Evolutionary conservation across 495 filamentous ascomycete species (phyloP), one percentile per base, ranked within the genome.

Genomic region (Xylaria venustula): DNA sequence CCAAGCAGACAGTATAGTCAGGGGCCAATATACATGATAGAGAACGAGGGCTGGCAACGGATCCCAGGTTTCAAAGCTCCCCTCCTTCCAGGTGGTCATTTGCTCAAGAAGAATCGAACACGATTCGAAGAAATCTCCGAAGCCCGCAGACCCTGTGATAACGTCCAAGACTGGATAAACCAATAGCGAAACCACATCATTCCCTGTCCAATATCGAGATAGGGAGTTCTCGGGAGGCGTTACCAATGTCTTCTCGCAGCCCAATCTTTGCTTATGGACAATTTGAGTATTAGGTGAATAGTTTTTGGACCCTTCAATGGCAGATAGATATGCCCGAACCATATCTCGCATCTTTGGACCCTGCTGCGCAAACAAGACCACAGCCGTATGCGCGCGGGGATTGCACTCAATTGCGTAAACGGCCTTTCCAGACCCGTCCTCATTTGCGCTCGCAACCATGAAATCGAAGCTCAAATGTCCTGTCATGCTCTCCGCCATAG

Each of bases 401-500:
- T 88, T 88, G 63, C 86, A 88, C 61, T 86, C 83, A 61, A 87
- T 87, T 2, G 85, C 79, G 54, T 81, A 81, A 11, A 88, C 55
- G 19, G 67, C 47, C n/a, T 54, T 64, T 52, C 71, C 63, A 15
- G 57, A 66, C 45, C 64, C 62, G 7, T 44, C 23, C 25, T 19
- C 46, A 2, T 28, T 51, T 11, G 26, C 17, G 23, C 17, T 48
- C 2, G 53, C 50, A 7, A 89, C 80, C 62, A 90, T 72, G 44
- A 92, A 82, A 60, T 87, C 82, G 47, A 92, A 83, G 7, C 79
- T 83, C 11, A 92, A 67, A 70, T 93, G 90, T 4, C 90, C 88
- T 0, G 88, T 92, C 67, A 88, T 68, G 1, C 12, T 36, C 11
- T 2, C 64, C 5, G 67, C 64, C 0, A 20, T 54, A 78, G 81